Base-by-base conservation (phyloP, 345 rosid species). In the Heritiera littoralis region DNA sequence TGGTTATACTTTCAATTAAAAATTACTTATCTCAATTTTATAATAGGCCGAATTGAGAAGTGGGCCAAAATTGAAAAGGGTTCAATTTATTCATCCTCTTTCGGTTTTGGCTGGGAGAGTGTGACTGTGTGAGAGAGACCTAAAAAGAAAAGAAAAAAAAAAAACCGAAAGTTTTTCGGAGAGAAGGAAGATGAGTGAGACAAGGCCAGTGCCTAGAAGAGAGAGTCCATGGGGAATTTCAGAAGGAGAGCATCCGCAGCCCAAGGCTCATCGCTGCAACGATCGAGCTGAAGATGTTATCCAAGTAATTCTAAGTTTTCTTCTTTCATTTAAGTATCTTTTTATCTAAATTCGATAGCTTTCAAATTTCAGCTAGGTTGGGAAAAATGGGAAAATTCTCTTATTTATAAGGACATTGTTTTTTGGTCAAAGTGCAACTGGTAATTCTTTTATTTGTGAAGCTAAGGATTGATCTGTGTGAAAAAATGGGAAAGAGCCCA, bases 181-280 rank as follows among this genome's bases (percentile, higher is more conserved):
- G 9, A 49, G 48, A 43, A 48, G 43, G 81, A 74, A 52, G 80
- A 92, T 90, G 95, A 88, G 92, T 66, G 97, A 91, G 95, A 85
- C 90, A 71, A 87, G 98, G 80, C 94, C 97, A 41, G 98, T 96
- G 85, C 98, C 97, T 80, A 85, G 97, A 78, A 89, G 97, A 66
- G 98, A 90, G 86, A 91, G 97, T 71, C 98, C 98, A 75, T 92
- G 99, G 99, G 97, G 97, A 15, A 59, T 66, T 81, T 86, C 94
- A 7, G 95, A 87, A 81, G 92, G 90, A 61, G 91, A 90, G 11
- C 85, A 86, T 69, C 92, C 91, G n/a, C 87, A 94, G 76, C 98
- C 98, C 11, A 96, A 92, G 81, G 92, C 97, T 7, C 98, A 96
- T 69, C 89, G 98, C 68, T 92, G 98, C 91, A 94, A 94, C 81